These are phyloP conservation scores for Neopestalotiopsis sp. DNA, from an alignment of 2,329 filamentous ascomycete genomes.

Conservation along the genomic window DNA sequence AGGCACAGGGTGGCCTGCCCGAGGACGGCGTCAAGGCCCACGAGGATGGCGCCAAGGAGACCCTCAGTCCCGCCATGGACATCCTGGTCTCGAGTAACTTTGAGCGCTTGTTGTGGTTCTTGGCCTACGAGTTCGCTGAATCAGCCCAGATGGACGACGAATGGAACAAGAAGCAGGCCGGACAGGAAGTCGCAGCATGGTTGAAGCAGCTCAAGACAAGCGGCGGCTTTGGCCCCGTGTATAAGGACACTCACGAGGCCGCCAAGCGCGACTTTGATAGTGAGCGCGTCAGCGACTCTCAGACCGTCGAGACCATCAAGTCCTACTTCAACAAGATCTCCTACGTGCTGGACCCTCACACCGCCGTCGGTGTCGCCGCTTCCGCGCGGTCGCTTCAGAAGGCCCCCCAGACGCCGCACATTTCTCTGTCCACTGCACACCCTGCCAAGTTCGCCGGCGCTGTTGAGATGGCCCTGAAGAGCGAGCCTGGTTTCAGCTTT, in stretches of 20 bases:
- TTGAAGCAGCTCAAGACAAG: slow-evolving; percentile 78
- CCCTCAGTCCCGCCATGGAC: slow-evolving; percentile 94
- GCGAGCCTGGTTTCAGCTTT: slow-evolving; percentile 77
- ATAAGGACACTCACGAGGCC: slow-evolving; percentile 70
- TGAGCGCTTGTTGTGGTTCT: slow-evolving; percentile 92
- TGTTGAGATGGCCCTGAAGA: slow-evolving; percentile 78
- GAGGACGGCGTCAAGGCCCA: slow-evolving; percentile 68
- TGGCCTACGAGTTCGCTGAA: slow-evolving; percentile 74
- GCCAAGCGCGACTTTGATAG: slow-evolving; percentile 81
- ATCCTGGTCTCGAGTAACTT: slow-evolving; percentile 97
- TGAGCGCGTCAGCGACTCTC: slow-evolving; percentile 69
- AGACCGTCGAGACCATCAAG: slow-evolving; percentile 73
- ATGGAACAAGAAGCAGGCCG: slow-evolving; percentile 71
- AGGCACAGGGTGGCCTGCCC: slow-evolving; percentile 67
- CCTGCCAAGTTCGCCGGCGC: slow-evolving; percentile 92
- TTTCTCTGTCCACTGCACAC: slow-evolving; percentile 91
- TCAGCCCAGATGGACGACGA: slow-evolving; percentile 65
- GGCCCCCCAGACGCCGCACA: slow-evolving; percentile 64
- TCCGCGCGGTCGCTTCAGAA: slow-evolving; percentile 71
- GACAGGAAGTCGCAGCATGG: slow-evolving; percentile 80
- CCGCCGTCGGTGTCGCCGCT: slow-evolving; percentile 84
- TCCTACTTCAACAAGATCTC: slow-evolving; percentile 51
- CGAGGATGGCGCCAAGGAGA: slow-evolving; percentile 83
- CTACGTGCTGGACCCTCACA: slow-evolving; percentile 93
- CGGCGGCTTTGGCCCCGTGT: slow-evolving; percentile 81